These are phyloP conservation scores for Cytospora paraplurivora DNA, from an alignment of 2,329 filamentous ascomycete genomes.

Conservation along the genomic window DNA sequence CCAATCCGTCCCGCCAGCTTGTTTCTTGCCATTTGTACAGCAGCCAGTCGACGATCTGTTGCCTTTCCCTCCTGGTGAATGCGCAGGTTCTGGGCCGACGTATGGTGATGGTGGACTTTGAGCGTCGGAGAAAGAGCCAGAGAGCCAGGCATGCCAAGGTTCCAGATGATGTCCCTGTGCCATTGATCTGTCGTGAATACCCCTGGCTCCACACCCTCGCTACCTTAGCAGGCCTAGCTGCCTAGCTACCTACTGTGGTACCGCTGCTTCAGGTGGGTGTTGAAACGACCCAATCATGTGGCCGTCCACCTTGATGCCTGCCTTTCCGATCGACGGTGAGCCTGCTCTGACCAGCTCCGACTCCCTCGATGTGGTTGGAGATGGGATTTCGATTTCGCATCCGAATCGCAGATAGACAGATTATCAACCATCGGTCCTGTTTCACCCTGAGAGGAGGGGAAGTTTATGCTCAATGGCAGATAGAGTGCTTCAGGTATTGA, in stretches of 20 bases:
- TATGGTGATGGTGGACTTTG: constrained; percentile 19
- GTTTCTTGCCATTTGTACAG: constrained; percentile 20
- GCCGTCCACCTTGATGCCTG: constrained; percentile 3
- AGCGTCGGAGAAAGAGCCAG: constrained; percentile 4
- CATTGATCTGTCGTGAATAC: constrained; percentile 11
- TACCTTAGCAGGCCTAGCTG: not conserved
- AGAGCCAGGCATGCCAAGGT: constrained; percentile 9
- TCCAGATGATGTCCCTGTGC: constrained; percentile 6
- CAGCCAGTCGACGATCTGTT: constrained; percentile 15
- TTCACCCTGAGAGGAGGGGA: constrained; percentile 21
- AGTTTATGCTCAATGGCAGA: constrained; percentile 14
- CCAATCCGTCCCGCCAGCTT: constrained; percentile 16
- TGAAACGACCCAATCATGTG: constrained; percentile 27
- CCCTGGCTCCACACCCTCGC: not conserved
- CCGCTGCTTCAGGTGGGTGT: constrained; percentile 23
- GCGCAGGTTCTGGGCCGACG: constrained; percentile 21
- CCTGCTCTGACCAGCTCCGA: not conserved
- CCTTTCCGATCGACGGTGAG: constrained; percentile 23
- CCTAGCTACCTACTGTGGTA: constrained; percentile 2
- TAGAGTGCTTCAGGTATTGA: constrained; percentile 21
- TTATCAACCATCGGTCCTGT: constrained; percentile 17
- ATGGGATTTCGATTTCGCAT: constrained; percentile 8
- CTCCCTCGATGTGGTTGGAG: constrained; percentile 3
- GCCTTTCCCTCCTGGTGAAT: constrained; percentile 8
- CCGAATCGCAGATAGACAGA: constrained; percentile 11